Base-by-base conservation (phyloP, 108 stramenopile species). In the Nannochloropsis salina region DNA sequence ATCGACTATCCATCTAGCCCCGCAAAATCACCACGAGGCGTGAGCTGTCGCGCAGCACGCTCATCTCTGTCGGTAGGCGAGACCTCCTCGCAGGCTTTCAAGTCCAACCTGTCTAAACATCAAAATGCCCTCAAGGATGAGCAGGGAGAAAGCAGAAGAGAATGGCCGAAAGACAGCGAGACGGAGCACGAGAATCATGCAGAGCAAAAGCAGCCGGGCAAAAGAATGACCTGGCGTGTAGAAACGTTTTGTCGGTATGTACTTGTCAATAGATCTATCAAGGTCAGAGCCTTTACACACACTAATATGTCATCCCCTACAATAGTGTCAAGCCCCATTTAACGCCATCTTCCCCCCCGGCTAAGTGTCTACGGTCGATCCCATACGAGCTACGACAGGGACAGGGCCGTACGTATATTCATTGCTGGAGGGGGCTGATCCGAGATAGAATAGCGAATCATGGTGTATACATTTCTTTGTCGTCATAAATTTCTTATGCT, bases 241-340 rank as follows among this genome's bases (percentile, higher is more conserved):
- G 61, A 74, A n/a, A 74, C 61, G 61, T 74, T 74, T 74, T 74
- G 61, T n/a, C 61, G 61, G 61, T 74, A 8, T n/a, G 61, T 74
- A n/a, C 15, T 51, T 31, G 31, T 31, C 31, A 31, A 31, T 31
- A 31, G 31, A 31, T 31, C 31, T 31, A 31, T 31, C 31, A 31
- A 31, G 31, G 31, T 31, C 31, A 31, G 31, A 31, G 31, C 31
- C 31, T 31, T 31, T 31, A 31, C 31, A 31, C 31, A 31, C 31
- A 31, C 31, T 1, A 31, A 31, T 31, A 31, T 31, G 31, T 31
- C 31, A n/a, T 74, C 61, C 8, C 6, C n/a, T 8, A n/a, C 6
- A n/a, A 6, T 74, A 74, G 61, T n/a, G n/a, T 74, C 61, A 74
- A 74, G 61, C 61, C 61, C 4, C 61, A 74, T 2, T 15, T 74